Base-by-base conservation (phyloP, 2,329 filamentous ascomycete species). In the Ophiostoma triangulosporum region DNA sequence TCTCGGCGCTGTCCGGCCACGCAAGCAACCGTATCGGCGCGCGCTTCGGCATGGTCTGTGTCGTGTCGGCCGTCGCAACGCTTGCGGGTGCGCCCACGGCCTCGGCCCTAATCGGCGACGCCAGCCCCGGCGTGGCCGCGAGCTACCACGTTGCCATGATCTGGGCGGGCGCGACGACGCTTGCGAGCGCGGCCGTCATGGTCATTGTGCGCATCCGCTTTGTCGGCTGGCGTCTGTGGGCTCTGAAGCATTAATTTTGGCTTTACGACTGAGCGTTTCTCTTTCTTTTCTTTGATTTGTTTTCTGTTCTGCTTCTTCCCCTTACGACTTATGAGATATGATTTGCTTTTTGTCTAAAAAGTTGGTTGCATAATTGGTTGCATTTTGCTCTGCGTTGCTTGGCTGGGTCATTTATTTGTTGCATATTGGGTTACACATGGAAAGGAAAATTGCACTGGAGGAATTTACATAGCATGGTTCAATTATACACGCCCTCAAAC, bases 21-120 rank as follows among this genome's bases (percentile, higher is more conserved):
- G 45, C 33, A 5, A 5, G 33, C 14, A 27, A 46, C 24, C 69
- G 68, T 61, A 67, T 71, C 62, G 70, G 70, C 29, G 66, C 64
- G 9, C 60, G 70, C 9, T 71, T 72, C 55, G 70, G 71, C 55
- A 72, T 72, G 69, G 63, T 70, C 35, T 68, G 66, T 50, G 67
- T 66, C 0, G 56, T 72, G 8, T 60, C 65, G 11, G 65, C 65
- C 2, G 66, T 73, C 38, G 70, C 69, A 4, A 67, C 68, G 4
- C 61, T 73, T 38, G 68, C 69, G 1, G 71, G 71, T 1, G 67
- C 70, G 11, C 70, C 70, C 1, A 57, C 58, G 2, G 60, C 60
- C 1, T 35, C 58, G 1, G 57, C 55, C 3, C 52, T 62, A 17
- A 53, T 62, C 29, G 32, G 48, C 9, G 24, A 35, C 31, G 33